Evolutionary conservation across 2,329 filamentous ascomycete genomes (phyloP), one percentile per base, ranked within the genome.

Genomic region (Pseudogymnoascus sp.): DNA sequence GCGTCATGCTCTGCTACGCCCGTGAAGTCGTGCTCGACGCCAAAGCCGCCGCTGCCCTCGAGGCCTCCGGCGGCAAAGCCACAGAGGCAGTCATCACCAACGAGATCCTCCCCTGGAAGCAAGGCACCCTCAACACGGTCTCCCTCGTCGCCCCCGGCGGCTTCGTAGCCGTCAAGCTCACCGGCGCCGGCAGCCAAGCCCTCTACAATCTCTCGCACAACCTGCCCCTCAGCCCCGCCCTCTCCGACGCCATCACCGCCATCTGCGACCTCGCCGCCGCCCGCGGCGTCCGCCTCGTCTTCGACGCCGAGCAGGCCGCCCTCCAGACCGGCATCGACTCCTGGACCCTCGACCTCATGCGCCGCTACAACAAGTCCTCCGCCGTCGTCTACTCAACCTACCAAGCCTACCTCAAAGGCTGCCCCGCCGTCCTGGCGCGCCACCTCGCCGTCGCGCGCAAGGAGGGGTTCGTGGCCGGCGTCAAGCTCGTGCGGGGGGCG

Each of bases 1-100:
- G 92, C 11, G 89, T 96, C 5, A 91, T 96, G 63, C 80, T 96
- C 57, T 87, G 90, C 61, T 96, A 96, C 71, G 91, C 91, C 2
- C 84, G 83, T 67, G 93, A 96, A 75, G 88, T 95, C 0, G 87
- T 96, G 11, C 79, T 91, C 35, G 80, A 81, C 15, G 82, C 86
- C 33, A 75, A 78, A 4, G 80, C 86, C 69, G 78, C 77, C 1
- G 72, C 73, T 15, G 74, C 77, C 17, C 74, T 85, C 9, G 73
- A 77, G 2, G 73, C 76, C 0, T 76, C 74, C 60, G 76, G 77
- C n/a, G 78, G 78, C 0, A 74, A 78, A n/a, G 78, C 79, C 63
- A 83, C 76, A 1, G 75, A 80, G 33, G 77, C 79, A 47, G 77
- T 77, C 63, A 76, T 85, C 21, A 76, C 76, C 26, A 78, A 80